Evolutionary conservation across 176 grass and related monocot genomes (phyloP).

Genomic region (Oryza punctata): DNA sequence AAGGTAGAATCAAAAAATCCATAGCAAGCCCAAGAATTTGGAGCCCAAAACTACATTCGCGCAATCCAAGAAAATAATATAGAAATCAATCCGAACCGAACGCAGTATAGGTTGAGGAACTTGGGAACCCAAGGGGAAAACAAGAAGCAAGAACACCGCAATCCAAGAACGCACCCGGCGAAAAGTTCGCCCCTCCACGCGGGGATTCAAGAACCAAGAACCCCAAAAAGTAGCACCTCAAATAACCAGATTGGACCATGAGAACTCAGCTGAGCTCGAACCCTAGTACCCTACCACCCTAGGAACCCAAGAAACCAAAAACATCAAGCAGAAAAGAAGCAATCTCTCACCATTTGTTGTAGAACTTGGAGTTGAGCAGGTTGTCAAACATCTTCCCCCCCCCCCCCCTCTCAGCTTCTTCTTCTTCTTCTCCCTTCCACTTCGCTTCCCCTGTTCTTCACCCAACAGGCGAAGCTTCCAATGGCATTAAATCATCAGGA

Average conservation of each 20-base stretch:
- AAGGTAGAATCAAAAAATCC: not conserved
- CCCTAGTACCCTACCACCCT: not conserved
- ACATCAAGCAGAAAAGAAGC: not conserved
- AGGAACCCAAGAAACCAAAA: slow-evolving; percentile 32
- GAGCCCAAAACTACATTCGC: not conserved
- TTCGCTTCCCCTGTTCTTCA: slow-evolving; percentile 17
- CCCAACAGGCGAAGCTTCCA: slow-evolving; percentile 15
- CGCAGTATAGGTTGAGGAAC: not conserved
- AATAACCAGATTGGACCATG: not conserved
- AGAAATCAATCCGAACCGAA: not conserved
- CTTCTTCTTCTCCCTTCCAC: not conserved
- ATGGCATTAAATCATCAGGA: slow-evolving; percentile 30
- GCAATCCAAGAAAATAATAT: not conserved
- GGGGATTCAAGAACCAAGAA: not conserved
- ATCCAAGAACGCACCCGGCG: not conserved
- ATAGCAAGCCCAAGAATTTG: not conserved
- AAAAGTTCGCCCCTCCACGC: not conserved
- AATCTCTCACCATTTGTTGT: slow-evolving; percentile 63
- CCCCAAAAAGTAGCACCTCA: not conserved
- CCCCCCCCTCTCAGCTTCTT: not conserved
- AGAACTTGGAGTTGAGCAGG: slow-evolving; percentile 78
- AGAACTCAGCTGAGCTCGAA: not conserved
- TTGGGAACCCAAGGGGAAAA: not conserved
- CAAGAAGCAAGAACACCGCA: not conserved
- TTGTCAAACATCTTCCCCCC: slow-evolving; percentile 67